Evolutionary conservation across 805 yeast species (phyloP), one percentile per base, ranked within the genome.

Genomic region (Candida schatavii): DNA sequence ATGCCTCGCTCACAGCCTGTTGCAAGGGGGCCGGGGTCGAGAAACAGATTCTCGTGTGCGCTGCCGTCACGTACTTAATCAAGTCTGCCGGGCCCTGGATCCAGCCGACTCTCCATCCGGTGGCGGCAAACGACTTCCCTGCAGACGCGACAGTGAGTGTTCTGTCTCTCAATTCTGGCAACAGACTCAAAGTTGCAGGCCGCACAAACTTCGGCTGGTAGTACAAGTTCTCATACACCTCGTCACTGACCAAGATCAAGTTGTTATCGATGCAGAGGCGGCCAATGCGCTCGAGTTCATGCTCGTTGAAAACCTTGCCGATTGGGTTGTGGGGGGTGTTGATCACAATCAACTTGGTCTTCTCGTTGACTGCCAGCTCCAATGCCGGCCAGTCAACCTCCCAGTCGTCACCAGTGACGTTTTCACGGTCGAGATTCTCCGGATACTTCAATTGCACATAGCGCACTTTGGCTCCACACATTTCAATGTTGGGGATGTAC

Each of bases 101-200:
- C 95, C 96, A 93, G 41, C 99, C 99, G 40, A 93, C 78, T 72
- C 99, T 83, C 97, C 98, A 93, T 41, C 99, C 99, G 10, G 99
- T 93, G 34, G 96, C 96, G n/a, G 97, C 96, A 69, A 93, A 93
- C 0, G 96, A 81, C 64, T 93, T 93, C 48, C 99, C 99, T 5
- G 97, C 99, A 22, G 97, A 88, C 1, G 98, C 98, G 18, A 93
- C 95, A 3, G 97, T 83, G 42, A 93, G 67, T 0, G 97, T 88
- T 55, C 89, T 71, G 44, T 79, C 78, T 21, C 78, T 83, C 45
- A 89, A 76, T 54, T 89, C 96, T 4, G 91, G 90, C 47, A 69
- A 62, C 7, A 44, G 39, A 4, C 82, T 71, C 41, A 91, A 67
- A 2, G 88, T 80, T 2, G 97, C 95, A 37, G 93, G 84, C 57